Evolutionary conservation across 441 rosid species (phyloP), one percentile per base, ranked within the genome.

Genomic region (Corymbia calophylla): DNA sequence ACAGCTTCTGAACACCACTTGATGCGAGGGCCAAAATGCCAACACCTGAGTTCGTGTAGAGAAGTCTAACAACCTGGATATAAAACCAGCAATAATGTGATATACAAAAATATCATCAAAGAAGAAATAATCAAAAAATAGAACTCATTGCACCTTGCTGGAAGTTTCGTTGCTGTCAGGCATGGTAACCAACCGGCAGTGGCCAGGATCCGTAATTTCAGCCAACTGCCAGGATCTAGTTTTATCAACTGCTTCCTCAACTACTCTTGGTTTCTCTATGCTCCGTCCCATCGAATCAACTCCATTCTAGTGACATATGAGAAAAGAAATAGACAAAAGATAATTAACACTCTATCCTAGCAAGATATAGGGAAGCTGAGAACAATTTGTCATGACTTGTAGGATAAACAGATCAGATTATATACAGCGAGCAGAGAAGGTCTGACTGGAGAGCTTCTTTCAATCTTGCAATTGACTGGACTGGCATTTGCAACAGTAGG

Each of bases 11-110:
- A 64, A 94, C 91, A 87, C 99, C 99, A 91, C 94, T 95, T 77
- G 95, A 94, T 66, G 98, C 98, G 66, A 97, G 94, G 32, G 98
- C 98, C 95, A 97, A 91, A 91, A 97, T 92, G 80, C 99, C 98
- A 91, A 91, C 94, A 87, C 96, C 99, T 87, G 97, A 94, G 93
- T 97, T 97, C 87, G 98, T 95, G 92, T 97, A 97, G 56, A 96
- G 92, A 90, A 97, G 98, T 88, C 99, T 95, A 90, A 94, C 97
- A 73, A 94, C 97, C 99, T 98, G 93, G 87, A 88, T 44, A 66
- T 82, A 88, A 58, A 44, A 44, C 51, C 84, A 13, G 58, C 64
- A 89, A 25, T 87, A 90, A 82, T 77, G 87, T 86, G 84, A 87
- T 15, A 51, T 11, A n/a, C 88, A 53, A 87, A 27, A 87, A 87